These are phyloP conservation scores for Metarhizium guizhouense DNA, from an alignment of 2,329 filamentous ascomycete species.

Conservation along the genomic window DNA sequence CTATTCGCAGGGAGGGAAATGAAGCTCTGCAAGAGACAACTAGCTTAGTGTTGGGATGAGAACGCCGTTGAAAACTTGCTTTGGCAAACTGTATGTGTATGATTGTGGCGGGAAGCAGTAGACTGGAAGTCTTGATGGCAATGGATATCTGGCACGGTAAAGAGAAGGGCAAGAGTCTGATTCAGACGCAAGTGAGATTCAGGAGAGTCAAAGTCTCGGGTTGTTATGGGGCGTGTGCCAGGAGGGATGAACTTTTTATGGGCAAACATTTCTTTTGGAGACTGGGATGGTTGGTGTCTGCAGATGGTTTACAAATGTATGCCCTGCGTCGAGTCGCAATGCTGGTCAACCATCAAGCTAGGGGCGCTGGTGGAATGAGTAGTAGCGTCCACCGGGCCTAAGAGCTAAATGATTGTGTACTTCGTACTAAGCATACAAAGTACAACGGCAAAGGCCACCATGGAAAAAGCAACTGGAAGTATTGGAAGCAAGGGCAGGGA, in stretches of 20 bases:
- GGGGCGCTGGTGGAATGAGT: neutral
- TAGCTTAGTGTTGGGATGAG: neutral
- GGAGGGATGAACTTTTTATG: slow-evolving; percentile 14
- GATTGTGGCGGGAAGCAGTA: slow-evolving; percentile 7
- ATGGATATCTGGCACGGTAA: slow-evolving; percentile 1
- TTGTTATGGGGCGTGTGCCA: slow-evolving; percentile 14
- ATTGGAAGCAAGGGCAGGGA: slow-evolving; percentile 1
- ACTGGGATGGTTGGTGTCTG: slow-evolving; percentile 19
- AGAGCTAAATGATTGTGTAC: neutral
- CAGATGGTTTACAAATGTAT: slow-evolving; percentile 13
- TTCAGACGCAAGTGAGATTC: slow-evolving; percentile 16
- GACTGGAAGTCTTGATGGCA: slow-evolving; percentile 7
- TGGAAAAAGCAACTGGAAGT: slow-evolving; percentile 6
- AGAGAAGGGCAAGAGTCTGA: slow-evolving; percentile 13
- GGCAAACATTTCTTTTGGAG: slow-evolving; percentile 25
- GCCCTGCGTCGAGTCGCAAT: slow-evolving; percentile 5
- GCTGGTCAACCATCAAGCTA: slow-evolving; percentile 1
- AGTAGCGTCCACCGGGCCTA: neutral
- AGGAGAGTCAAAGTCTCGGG: slow-evolving; percentile 20
- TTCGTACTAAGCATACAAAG: neutral
- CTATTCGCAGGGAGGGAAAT: slow-evolving; percentile 14
- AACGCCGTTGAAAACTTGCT: slow-evolving; percentile 3
- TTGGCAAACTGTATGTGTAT: neutral
- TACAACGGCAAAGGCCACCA: slow-evolving; percentile 3
- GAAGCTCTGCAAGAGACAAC: slow-evolving; percentile 11